Base-by-base conservation (phyloP, 2,329 filamentous ascomycete genomes). In the Lizonia empirigonia region DNA sequence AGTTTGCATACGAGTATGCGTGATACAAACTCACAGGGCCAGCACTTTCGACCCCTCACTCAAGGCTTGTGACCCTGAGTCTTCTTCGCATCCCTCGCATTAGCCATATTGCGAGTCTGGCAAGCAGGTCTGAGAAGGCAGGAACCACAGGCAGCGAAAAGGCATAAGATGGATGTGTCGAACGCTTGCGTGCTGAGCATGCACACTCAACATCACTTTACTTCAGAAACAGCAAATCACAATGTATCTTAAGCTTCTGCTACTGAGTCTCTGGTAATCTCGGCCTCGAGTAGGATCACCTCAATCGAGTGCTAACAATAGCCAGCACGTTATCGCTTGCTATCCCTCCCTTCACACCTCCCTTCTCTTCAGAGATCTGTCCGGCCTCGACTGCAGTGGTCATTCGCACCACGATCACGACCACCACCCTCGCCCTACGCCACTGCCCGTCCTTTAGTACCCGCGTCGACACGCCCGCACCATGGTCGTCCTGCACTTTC, bases 361-460 rank as follows among this genome's bases (percentile, higher is more conserved):
- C 36, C 10, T 48, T 45, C 37, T 53, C 48, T 36, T 49, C 53
- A 16, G 40, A 24, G 2, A 58, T 56, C 38, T 60, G 56, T 44
- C 59, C 59, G 7, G 59, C 59, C 10, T 47, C 35, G n/a, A n/a
- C n/a, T 2, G 58, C 52, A 3, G 44, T 45, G 4, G 29, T 54
- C 10, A 58, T 38, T 2, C 49, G 30, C 7, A 47, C 50, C 50
- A 53, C 38, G 22, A 35, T 53, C 7, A 51, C 57, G 15, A 53
- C 47, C 15, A 56, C 49, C 5, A 34, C 45, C 2, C 27, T 49
- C 13, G 44, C 22, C 2, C 20, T 46, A 4, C 57, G 57, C 24
- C 37, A 44, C 41, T 62, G 59, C 30, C 59, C 59, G 5, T 44
- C 49, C 15, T 60, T 52, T 44, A 53, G 20, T 20, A 62, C 59